Conservation (phyloP, 1,284 basidiomycete species). For the Ustilago trichophora region DNA sequence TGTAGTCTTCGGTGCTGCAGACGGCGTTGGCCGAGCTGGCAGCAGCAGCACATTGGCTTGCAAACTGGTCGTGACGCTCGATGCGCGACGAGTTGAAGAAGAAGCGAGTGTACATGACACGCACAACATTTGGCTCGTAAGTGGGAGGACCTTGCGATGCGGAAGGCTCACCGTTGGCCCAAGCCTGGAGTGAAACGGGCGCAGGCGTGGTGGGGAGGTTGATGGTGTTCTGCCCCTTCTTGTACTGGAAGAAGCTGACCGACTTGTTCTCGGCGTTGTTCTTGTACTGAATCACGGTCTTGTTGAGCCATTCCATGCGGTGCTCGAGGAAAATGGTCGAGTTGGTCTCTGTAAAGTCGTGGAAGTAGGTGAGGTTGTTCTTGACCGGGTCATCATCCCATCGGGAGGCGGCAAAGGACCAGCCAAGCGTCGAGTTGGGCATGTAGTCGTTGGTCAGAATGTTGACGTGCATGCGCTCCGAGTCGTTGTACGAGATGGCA, state of each 20-base stretch:
- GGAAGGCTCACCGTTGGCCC: constrained; percentile 49
- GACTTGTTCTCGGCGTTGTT: constrained; percentile 44
- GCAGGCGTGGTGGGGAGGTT: constrained; percentile 49
- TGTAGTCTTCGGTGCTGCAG: constrained; percentile 55
- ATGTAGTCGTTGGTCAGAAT: constrained; percentile 41
- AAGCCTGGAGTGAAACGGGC: constrained; percentile 47
- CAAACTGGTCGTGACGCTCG: constrained; percentile 45
- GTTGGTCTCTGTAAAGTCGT: constrained; percentile 42
- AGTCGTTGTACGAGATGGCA: constrained; percentile 41
- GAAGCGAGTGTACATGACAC: constrained; percentile 55
- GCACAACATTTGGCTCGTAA: constrained; percentile 31
- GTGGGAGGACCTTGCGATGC: constrained; percentile 45
- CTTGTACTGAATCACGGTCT: constrained; percentile 40
- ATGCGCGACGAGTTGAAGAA: constrained; percentile 59
- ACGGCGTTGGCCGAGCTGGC: constrained; percentile 18
- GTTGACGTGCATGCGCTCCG: constrained; percentile 39
- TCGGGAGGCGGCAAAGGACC: constrained; percentile 41
- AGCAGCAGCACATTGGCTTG: constrained; percentile 28
- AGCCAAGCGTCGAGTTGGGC: constrained; percentile 49
- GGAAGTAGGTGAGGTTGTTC: constrained; percentile 39
- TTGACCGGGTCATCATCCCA: constrained; percentile 39
- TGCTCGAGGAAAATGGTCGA: constrained; percentile 44
- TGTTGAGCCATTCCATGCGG: constrained; percentile 55
- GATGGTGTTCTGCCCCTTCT: constrained; percentile 29
- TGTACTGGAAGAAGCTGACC: constrained; percentile 24